Conservation (phyloP, 2,329 filamentous ascomycete genomes). For the Emergomyces pasteurianus region DNA sequence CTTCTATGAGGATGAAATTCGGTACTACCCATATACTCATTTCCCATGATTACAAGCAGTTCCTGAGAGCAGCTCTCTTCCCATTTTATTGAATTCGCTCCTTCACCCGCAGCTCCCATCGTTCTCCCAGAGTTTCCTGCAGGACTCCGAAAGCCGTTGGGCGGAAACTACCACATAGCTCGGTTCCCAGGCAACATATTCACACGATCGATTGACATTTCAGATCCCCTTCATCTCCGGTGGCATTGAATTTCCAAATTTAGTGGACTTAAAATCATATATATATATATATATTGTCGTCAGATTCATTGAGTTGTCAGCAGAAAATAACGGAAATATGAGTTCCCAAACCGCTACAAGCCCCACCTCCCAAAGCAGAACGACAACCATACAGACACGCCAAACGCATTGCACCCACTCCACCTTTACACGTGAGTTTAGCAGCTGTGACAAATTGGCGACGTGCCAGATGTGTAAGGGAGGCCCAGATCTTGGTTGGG, state of each 20-base stretch:
- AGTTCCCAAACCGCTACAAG: background rate
- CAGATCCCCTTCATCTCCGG: background rate
- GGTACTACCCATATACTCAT: background rate
- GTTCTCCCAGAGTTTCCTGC: background rate
- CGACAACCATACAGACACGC: conserved; percentile 1
- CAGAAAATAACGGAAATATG: background rate
- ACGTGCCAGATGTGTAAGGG: conserved; percentile 49
- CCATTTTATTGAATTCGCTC: background rate
- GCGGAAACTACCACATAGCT: background rate
- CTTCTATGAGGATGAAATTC: background rate
- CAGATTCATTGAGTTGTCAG: background rate
- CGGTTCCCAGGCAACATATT: background rate
- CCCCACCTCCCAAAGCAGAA: background rate
- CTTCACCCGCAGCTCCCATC: background rate
- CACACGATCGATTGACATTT: background rate
- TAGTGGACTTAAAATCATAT: background rate
- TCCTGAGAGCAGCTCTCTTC: background rate
- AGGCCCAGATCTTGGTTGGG: conserved; percentile 51
- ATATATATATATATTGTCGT: no score
- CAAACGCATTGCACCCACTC: conserved; percentile 50
- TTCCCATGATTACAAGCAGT: background rate
- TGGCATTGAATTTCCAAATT: background rate
- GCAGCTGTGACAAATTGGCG: conserved; percentile 30
- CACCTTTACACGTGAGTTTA: conserved; percentile 52
- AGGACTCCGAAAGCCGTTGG: background rate